Base-by-base conservation (phyloP, 2,329 filamentous ascomycete species). In the Coniochaeta sp. region DNA sequence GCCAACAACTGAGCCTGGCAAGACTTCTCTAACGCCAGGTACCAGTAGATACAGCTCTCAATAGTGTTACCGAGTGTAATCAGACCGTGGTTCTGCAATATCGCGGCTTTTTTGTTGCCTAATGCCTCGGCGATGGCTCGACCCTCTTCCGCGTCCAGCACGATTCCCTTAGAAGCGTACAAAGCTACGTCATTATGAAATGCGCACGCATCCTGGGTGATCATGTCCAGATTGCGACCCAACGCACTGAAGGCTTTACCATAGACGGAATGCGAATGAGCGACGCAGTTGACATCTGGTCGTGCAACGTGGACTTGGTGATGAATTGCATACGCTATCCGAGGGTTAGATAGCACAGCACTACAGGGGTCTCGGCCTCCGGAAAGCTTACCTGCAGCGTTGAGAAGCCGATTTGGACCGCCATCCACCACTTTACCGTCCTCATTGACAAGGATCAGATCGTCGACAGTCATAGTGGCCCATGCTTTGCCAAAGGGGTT, bases 401-500 rank as follows among this genome's bases (percentile, higher is more conserved):
- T 64, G 16, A 76, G 66, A 3, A 73, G 67, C 19, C 69, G 65
- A 54, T 72, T 71, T n/a, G 65, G 58, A 0, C 86, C 87, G 3
- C 87, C 86, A 12, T 84, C 86, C 34, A 90, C 81, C 26, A 89
- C 79, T 26, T 83, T 73, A 1, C 87, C 87, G 0, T 79, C 70
- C 58, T 84, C 77, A 65, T 87, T 78, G 1, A 90, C 86, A 17
- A 81, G 82, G 59, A 90, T 88, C n/a, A 90, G 77, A 64, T 90
- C 66, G 3, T 55, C 63, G 24, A 62, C 60, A 17, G 61, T 64
- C 40, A 65, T 61, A 17, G 62, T 59, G 9, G 59, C 86, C 0
- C 83, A 86, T 0, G 80, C 78, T 60, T 83, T 87, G 50, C 85
- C 85, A 60, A 88, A 86, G 0, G 86, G 86, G 64, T 89, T 89